Evolutionary conservation across 2,329 filamentous ascomycete genomes (phyloP), one percentile per base, ranked within the genome.

Genomic region (Cladophialophora psammophila): DNA sequence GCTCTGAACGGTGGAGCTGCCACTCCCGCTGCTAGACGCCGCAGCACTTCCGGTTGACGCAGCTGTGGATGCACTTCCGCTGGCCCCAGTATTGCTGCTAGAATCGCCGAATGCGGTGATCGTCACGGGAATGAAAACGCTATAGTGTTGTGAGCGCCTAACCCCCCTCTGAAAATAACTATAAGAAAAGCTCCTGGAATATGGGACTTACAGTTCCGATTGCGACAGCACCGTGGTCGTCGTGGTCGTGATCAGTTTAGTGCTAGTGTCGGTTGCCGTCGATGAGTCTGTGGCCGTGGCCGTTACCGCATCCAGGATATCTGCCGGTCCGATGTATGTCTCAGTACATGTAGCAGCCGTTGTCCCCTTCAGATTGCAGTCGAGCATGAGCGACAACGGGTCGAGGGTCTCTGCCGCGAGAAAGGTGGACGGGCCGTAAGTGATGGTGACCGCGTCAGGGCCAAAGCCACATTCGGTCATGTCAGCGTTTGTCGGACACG

Each of bases 361-460:
- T 31, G 69, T 69, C 10, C 71, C 69, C 38, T 66, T 66, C 53
- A 72, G n/a, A 7, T 20, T 62, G 54, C 70, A 72, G 18, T 69
- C 65, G n/a, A 71, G 31, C n/a, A 52, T 15, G 7, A 63, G 66
- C 42, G 65, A 60, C 6, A 67, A 56, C 5, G 59, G 35, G n/a
- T 68, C 69, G 40, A 56, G 58, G 9, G 68, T 48, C 35, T 68
- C 62, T 13, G 60, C 18, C 20, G 45, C 60, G 31, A 53, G 55
- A 32, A 71, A 63, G 4, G 69, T 72, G 13, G 62, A 65, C 3
- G 71, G 65, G 6, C 69, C 71, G 18, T 66, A 68, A 2, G 71
- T 72, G 6, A 71, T 62, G 15, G 69, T 72, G n/a, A 70, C 54
- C 15, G 64, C 64, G n/a, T 57, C 63, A 32, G n/a, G 7, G 34